Evolutionary conservation across 1,139 yeast species (phyloP).

Genomic region (Pichia norvegensis): DNA sequence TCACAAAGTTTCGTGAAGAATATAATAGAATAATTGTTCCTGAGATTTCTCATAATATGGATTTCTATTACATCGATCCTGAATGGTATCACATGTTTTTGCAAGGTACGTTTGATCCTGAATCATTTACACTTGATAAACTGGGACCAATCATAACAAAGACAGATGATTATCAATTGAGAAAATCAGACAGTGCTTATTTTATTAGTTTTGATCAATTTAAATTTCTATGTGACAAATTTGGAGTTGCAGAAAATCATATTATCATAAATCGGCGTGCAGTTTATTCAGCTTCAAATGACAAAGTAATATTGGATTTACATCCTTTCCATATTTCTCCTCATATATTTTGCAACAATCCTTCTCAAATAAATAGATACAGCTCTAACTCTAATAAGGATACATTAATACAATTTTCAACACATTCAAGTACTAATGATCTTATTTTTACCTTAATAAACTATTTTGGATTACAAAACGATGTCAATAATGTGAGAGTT

Average conservation of each 20-base stretch:
- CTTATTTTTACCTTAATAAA: conserved; percentile 21
- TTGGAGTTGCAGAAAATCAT: conserved; percentile 39
- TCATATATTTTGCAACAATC: conserved; percentile 37
- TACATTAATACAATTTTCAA: conserved; percentile 15
- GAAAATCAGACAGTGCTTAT: neutral
- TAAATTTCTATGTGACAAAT: conserved; percentile 42
- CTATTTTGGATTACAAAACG: conserved; percentile 22
- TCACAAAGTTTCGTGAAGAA: conserved; percentile 2
- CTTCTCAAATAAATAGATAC: conserved; percentile 23
- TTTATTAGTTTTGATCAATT: conserved; percentile 25
- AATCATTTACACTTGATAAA: neutral
- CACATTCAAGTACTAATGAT: conserved; percentile 14
- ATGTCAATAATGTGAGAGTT: conserved; percentile 19
- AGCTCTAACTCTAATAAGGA: conserved; percentile 1
- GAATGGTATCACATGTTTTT: conserved; percentile 8
- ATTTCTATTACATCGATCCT: conserved; percentile 8
- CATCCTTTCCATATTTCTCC: conserved; percentile 44
- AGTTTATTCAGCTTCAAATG: conserved; percentile 15
- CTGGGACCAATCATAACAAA: conserved; percentile 9
- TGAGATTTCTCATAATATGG: neutral
- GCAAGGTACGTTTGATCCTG: conserved; percentile 1
- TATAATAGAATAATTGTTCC: neutral
- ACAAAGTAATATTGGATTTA: conserved; percentile 41
- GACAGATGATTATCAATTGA: neutral
- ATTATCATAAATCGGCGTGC: conserved; percentile 42